Evolutionary conservation across 1,284 basidiomycete species (phyloP), one percentile per base, ranked within the genome.

Genomic region (Fomitopsis schrenkii): DNA sequence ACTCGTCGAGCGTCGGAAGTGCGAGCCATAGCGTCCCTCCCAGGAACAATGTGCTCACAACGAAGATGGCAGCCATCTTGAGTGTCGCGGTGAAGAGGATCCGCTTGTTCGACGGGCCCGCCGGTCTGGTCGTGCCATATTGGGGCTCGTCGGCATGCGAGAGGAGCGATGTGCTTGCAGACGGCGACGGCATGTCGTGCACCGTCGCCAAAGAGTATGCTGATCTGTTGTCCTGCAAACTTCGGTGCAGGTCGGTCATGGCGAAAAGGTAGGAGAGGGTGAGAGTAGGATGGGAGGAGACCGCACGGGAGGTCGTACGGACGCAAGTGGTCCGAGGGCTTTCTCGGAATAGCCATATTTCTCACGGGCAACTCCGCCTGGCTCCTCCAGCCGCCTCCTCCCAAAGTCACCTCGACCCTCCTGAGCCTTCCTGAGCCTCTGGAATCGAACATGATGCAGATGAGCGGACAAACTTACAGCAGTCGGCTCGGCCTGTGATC

Each of bases 1-100:
- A 93, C 93, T 86, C 81, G 63, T 93, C 86, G 63, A 96, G 75
- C 7, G 86, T 84, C 2, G 94, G 94, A 57, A 95, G 78, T 0
- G 93, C 90, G 10, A 93, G 76, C 82, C 85, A 94, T 35, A 95
- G 81, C 0, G 83, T 90, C 6, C 86, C 86, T 2, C 88, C 88
- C 2, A 95, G 84, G 19, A 94, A 57, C 2, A 83, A 60, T 1
- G 87, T 86, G 70, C 92, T 90, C 40, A 89, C 60, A 53, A 86
- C 60, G 70, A 97, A 96, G 60, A 97, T 81, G 22, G 81, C 76
- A 15, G 86, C 85, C 81, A 96, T 91, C 79, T 95, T 94, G 62
- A 95, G 74, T 0, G 89, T 88, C 0, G 94, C 92, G 70, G 85
- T 83, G 73, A 93, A 77, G 63, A 96, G 79, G 40, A 94, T 83